Evolutionary conservation across 306 rosid genomes (phyloP).

Genomic region (Cicer bijugum): DNA sequence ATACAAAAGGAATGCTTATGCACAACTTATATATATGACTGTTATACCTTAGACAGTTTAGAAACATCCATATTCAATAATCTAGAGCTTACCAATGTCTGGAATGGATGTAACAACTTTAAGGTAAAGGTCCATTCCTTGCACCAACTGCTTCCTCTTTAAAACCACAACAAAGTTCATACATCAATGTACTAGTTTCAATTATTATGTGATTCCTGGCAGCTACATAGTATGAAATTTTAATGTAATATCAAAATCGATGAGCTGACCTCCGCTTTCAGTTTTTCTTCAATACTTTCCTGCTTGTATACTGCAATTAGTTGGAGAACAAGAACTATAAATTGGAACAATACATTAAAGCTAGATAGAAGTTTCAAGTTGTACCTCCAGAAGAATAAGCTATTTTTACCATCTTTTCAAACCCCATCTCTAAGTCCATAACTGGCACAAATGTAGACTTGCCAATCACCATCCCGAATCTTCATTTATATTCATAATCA

Average conservation of each 20-base stretch:
- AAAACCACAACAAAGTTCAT: constrained; percentile 44
- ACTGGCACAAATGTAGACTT: constrained; percentile 87
- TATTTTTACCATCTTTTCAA: constrained; percentile 85
- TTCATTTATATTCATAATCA: constrained; percentile 43
- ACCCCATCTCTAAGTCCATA: constrained; percentile 90
- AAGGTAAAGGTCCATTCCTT: constrained; percentile 67
- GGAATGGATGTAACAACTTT: constrained; percentile 80
- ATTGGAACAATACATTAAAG: constrained; percentile 26
- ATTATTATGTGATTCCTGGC: constrained; percentile 15
- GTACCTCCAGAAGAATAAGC: constrained; percentile 89
- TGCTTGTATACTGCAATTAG: constrained; percentile 75
- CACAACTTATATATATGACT: not conserved
- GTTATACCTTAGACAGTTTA: constrained; percentile 22
- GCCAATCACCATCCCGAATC: constrained; percentile 78
- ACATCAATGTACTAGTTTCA: constrained; percentile 19
- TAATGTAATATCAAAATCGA: constrained; percentile 41
- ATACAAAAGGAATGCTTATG: constrained; percentile 16
- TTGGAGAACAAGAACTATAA: constrained; percentile 32
- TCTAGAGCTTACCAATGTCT: constrained; percentile 61
- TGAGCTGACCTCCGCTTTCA: constrained; percentile 79
- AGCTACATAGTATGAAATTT: constrained; percentile 13
- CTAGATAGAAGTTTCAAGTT: constrained; percentile 38
- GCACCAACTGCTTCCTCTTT: constrained; percentile 80
- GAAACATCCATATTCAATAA: constrained; percentile 24
- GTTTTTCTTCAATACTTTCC: constrained; percentile 62